These are phyloP conservation scores for Aspergillus incahuasiensis DNA, from an alignment of 495 filamentous ascomycete species.

Conservation along the genomic window DNA sequence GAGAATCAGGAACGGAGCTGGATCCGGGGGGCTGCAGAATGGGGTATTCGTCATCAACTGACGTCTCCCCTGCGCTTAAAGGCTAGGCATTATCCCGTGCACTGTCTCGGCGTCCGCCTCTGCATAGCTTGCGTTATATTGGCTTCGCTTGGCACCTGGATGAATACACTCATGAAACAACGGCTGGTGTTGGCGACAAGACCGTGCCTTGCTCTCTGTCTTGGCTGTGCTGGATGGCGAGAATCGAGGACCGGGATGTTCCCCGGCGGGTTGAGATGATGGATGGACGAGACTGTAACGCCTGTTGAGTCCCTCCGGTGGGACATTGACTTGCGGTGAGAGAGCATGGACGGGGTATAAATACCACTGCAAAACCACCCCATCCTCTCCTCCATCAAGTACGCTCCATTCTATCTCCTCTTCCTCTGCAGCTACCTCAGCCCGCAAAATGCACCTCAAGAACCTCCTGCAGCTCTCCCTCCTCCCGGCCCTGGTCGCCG, in stretches of 20 bases:
- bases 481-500: background rate
- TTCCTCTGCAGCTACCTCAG: background rate
- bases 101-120: background rate
- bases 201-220: too few species aligned
- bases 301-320: too few species aligned
- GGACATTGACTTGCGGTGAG: too few species aligned
- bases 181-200: background rate
- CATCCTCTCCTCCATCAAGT: too few species aligned
- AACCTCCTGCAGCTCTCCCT: background rate
- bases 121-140: background rate
- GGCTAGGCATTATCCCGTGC: background rate
- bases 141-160: background rate
- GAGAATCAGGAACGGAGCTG: background rate
- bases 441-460: background rate
- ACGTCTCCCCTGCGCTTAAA: background rate
- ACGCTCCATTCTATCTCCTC: background rate
- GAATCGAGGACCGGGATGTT: too few species aligned
- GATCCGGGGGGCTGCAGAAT: background rate
- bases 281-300: too few species aligned
- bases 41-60: constrained; percentile 1
- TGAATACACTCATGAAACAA: background rate
- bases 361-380: background rate
- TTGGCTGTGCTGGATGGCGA: too few species aligned
- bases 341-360: background rate
- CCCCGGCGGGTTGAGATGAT: too few species aligned